Evolutionary conservation across 1,139 yeast species (phyloP), one percentile per base, ranked within the genome.

Genomic region (Schizosaccharomyces versatilis): DNA sequence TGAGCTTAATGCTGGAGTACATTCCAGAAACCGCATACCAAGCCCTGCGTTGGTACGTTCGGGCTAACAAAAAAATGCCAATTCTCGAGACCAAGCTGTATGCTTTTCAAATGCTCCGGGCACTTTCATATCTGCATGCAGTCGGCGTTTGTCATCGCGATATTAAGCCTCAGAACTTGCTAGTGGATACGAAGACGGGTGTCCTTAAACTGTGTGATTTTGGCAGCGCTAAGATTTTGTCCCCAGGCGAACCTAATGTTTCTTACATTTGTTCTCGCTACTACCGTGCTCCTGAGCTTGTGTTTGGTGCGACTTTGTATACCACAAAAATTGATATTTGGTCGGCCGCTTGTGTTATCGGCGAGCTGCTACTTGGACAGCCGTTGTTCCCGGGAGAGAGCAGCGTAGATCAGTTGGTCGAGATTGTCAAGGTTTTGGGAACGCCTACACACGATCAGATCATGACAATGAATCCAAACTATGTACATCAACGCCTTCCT

Each of bases 281-380:
- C 69, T 90, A 90, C 69, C 75, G 98, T 59, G 97, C 98, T 9
- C 95, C 95, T 1, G 95, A 84, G 67, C 75, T 84, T 63, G 85
- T 84, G 58, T 85, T 84, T 68, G 95, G 94, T 32, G 93, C 95
- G 10, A 81, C 90, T 7, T 83, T 84, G 67, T 84, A 84, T 68
- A 85, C 98, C 14, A 86, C 96, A 47, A 88, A 88, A 68, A 90
- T 90, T 62, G 59, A 90, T 67, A 80, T 90, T 56, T 90, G 98
- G 98, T 84, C 95, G 24, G 86, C 95, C 12, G 96, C 95, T 17
- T 90, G 98, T 71, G 98, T 90, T 44, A 86, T 90, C 84, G 97
- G 97, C 3, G 98, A 90, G 69, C 72, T 90, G 64, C 78, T 88
- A 62, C 75, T 90, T 57, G 97, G 98, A 8, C 96, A 86, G 67